Base-by-base conservation (phyloP, 257 asterid species). In the Handroanthus guayacan region DNA sequence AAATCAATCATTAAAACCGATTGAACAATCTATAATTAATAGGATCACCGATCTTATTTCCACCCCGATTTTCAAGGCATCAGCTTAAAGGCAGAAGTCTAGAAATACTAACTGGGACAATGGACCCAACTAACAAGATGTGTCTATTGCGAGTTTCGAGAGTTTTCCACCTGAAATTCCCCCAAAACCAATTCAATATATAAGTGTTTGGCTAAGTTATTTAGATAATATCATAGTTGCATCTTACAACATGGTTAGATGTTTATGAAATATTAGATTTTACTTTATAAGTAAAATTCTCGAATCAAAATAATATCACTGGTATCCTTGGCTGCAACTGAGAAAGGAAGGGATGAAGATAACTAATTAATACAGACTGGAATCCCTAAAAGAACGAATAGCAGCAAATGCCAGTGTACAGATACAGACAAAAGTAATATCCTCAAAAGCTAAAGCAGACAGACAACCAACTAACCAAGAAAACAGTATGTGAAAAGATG, bases 361-460 rank as follows among this genome's bases (percentile, higher is more conserved):
- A 3, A 5, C 50, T 38, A 11, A 31, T 50, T 62, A 11, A 74
- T 6, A 63, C 54, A 50, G 11, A 62, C 50, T 50, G 43, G 4
- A 37, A 17, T 8, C 62, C 39, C 52, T 18, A 11, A 34, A 5
- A 37, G 51, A 61, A 41, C 67, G 70, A 54, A 77, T 58, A 58
- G 34, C 71, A 73, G 41, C 74, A 67, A 37, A 57, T 25, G 58
- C 38, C 51, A 47, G 6, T 9, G 25, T 31, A 36, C 25, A 58
- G 11, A 67, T 47, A 60, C 58, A 45, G 54, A 58, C 72, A 61
- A 39, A 17, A 25, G 38, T 45, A 25, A 55, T 18, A 61, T 45
- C 48, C 62, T 36, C 51, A 37, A 63, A 41, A 70, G 76, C 60
- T 43, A 44, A 38, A 69, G 61, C 25, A 56, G 56, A 72, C 37